These are phyloP conservation scores for Xylaria sp. DNA, from an alignment of 2,329 filamentous ascomycete species.

Conservation along the genomic window DNA sequence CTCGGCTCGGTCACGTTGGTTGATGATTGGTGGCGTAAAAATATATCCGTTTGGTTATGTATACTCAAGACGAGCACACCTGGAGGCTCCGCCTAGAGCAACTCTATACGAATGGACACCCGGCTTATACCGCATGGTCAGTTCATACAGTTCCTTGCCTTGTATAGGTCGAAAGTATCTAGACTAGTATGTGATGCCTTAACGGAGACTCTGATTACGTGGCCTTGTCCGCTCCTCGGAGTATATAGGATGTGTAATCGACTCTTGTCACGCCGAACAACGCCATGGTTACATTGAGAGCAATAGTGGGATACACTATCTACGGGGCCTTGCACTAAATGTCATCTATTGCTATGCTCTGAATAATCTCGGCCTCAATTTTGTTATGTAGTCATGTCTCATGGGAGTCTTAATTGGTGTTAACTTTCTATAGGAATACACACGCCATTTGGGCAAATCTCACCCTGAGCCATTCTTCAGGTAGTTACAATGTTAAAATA, in stretches of 20 bases:
- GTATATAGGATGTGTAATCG: neutral
- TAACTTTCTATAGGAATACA: conserved; percentile 24
- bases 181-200: neutral
- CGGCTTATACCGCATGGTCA: neutral
- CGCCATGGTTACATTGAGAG: neutral
- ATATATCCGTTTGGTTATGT: neutral
- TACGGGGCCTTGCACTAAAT: neutral
- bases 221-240: conserved; percentile 8
- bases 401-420: conserved; percentile 20
- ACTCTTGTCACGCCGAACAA: conserved; percentile 1
- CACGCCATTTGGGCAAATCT: conserved; percentile 9
- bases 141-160: neutral
- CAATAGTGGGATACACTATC: neutral
- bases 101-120: neutral
- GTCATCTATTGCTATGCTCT: neutral
- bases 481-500: conserved; percentile 18
- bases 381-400: neutral
- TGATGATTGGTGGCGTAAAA: neutral
- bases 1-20: neutral
- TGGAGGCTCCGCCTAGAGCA: neutral
- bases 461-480: neutral
- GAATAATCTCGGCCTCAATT: neutral
- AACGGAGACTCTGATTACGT: neutral
- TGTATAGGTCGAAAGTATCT: neutral
- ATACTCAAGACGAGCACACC: conserved; percentile 1